A percentile compares a stretch with the other conserved stretches of the same genome.
These are phyloP conservation scores for Mycena capillaripes DNA, from an alignment of 768 basidiomycete genomes.

Conservation along the genomic window DNA sequence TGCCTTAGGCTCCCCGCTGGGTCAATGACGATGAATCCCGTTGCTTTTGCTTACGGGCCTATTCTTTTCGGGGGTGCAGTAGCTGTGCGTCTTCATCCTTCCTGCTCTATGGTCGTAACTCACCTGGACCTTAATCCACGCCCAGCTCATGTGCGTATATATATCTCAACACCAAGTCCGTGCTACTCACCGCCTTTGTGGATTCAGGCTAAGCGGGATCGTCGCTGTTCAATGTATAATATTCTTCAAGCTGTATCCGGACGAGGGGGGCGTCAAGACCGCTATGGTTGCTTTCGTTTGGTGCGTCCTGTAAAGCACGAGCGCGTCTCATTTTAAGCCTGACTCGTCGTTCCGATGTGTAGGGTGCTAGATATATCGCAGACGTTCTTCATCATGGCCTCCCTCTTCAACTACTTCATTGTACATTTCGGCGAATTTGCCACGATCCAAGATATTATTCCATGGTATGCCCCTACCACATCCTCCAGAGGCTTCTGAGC, in stretches of 20 bases:
- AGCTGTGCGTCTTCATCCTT: slow-evolving; percentile 34
- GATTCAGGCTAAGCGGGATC: slow-evolving; percentile 44
- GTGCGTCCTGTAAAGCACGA: no score
- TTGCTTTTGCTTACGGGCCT: slow-evolving; percentile 35
- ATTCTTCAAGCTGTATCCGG: slow-evolving; percentile 44
- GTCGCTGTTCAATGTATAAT: slow-evolving; percentile 42
- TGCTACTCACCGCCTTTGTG: no score
- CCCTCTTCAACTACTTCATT: slow-evolving; percentile 42
- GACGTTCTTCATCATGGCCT: slow-evolving; percentile 37
- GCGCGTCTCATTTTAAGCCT: no score
- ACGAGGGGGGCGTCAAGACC: slow-evolving; percentile 36
- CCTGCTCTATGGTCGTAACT: no score
- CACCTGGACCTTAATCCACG: not conserved
- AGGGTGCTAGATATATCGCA: slow-evolving; percentile 41
- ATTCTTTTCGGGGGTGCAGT: slow-evolving; percentile 40
- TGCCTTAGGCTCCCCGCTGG: not conserved
- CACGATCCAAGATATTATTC: slow-evolving; percentile 28
- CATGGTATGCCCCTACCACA: slow-evolving; percentile 44
- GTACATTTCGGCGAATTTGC: slow-evolving; percentile 35
- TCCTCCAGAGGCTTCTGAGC: no score
- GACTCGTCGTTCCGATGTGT: no score
- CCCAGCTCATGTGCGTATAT: no score
- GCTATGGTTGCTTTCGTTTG: slow-evolving; percentile 29
- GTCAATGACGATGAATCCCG: slow-evolving; percentile 10
- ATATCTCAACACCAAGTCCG: no score